Base-by-base conservation (phyloP, 1,139 yeast species). In the Zhuliangozyma blackwelliae region DNA sequence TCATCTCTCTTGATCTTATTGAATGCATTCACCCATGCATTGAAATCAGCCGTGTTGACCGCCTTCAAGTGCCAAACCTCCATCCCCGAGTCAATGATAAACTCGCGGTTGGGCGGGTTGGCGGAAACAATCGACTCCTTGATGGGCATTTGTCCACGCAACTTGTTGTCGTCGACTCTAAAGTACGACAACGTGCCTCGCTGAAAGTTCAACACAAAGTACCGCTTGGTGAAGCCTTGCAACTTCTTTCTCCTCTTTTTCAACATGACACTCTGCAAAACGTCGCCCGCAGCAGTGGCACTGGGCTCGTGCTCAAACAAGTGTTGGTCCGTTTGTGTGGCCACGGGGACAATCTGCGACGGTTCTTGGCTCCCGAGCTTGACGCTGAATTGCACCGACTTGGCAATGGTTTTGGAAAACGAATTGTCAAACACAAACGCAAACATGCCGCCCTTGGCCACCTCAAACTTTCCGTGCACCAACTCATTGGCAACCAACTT, bases 401-500 rank as follows among this genome's bases (percentile, higher is more conserved):
- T 92, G 36, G 90, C 80, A 19, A 81, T 84, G 31, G 83, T 87
- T 52, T 87, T 88, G 28, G 96, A 83, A 48, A 90, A 88, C 1
- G 96, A 84, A 58, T 92, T 92, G 59, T 92, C 97, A 55, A 92
- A 83, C 12, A 92, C 83, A 54, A 92, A 83, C 0, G 97, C 97
- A 63, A 77, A 85, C 55, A 81, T 75, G 2, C 87, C 86, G 9
- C 79, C 82, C 26, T 65, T 63, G 3, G 59, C 55, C 2, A 82
- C 82, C 16, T 69, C 71, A 44, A 82, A 69, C 27, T 72, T 66
- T 1, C 94, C 95, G 39, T 77, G 79, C 34, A 74, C 74, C 52
- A 80, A 59, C 45, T 79, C 81, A 44, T 78, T 79, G 45, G 65
- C 71, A 51, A 47, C 77, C 74, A 54, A 72, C 53, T 66, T 77